These are phyloP conservation scores for Moesziomyces globuligerus DNA, from an alignment of 1,284 basidiomycete species.

Conservation along the genomic window DNA sequence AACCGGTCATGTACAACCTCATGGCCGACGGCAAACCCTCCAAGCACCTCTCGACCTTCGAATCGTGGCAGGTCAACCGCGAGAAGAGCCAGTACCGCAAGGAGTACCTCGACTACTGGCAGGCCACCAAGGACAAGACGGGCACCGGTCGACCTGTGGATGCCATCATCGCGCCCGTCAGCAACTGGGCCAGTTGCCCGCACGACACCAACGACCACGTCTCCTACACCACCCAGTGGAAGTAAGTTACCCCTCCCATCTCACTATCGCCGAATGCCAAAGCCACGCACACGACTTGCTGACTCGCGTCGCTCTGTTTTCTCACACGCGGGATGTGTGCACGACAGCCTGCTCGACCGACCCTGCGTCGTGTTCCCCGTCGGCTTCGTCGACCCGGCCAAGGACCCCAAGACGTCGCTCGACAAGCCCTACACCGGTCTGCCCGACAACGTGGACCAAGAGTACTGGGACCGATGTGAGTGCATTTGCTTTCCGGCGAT, in stretches of 20 bases:
- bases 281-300: not conserved
- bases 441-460: conserved; percentile 17
- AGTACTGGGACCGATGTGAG: conserved; percentile 20
- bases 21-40: conserved; percentile 7
- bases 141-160: conserved; percentile 72
- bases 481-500: no score
- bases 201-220: conserved; percentile 70
- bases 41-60: conserved; percentile 68
- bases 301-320: not conserved
- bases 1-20: conserved; percentile 41
- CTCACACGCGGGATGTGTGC: no score
- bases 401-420: conserved; percentile 71
- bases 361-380: conserved; percentile 71
- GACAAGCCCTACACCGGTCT: conserved; percentile 16
- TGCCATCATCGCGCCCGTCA: conserved; percentile 73
- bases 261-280: no score
- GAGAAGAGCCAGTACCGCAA: conserved; percentile 69
- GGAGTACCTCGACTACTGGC: conserved; percentile 73
- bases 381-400: conserved; percentile 69
- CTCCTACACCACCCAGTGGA: conserved; percentile 43
- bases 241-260: not conserved
- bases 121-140: conserved; percentile 70
- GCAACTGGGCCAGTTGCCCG: conserved; percentile 71
- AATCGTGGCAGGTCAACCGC: conserved; percentile 72
- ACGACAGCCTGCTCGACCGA: conserved; percentile 20